A percentile compares a stretch with the other conserved stretches of the same genome.
phyloP scores from a whole-genome alignment of 2,329 filamentous ascomycete species.

The Neobulgaria alba region DNA sequence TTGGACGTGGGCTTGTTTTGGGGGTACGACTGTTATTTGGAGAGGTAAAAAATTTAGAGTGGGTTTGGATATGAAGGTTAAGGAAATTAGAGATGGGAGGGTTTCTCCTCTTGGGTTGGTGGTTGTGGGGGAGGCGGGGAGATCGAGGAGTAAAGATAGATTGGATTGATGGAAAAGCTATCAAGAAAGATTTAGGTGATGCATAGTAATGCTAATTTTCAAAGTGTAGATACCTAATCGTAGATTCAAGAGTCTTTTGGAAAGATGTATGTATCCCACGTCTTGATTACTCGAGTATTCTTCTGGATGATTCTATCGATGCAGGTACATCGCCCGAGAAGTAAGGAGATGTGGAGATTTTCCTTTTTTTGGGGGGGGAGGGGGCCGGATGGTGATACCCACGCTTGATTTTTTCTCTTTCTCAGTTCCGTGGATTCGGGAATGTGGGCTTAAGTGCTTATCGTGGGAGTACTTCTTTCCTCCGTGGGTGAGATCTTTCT shows the following conservation, averaged over 20 bases:
- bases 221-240: background rate
- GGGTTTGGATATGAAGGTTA: constrained; percentile 74
- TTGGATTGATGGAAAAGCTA: too few relatives aligned
- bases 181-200: background rate
- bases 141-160: constrained; percentile 22
- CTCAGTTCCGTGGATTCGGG: too few relatives aligned
- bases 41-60: constrained; percentile 76
- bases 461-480: too few relatives aligned
- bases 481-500: too few relatives aligned
- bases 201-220: background rate
- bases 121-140: too few relatives aligned
- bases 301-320: background rate
- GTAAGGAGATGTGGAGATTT: background rate
- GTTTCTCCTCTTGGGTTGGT: constrained; percentile 11
- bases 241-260: background rate
- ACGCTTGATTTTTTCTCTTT: too few relatives aligned
- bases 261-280: background rate
- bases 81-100: constrained; percentile 33
- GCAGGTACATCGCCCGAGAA: background rate
- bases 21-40: constrained; percentile 85
- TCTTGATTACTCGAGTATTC: background rate
- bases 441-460: too few relatives aligned
- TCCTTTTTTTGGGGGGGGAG: too few relatives aligned
- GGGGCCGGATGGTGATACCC: too few relatives aligned
- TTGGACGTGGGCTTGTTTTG: constrained; percentile 82